Base-by-base conservation (phyloP, 306 rosid genomes). In the Lagenaria siceraria region DNA sequence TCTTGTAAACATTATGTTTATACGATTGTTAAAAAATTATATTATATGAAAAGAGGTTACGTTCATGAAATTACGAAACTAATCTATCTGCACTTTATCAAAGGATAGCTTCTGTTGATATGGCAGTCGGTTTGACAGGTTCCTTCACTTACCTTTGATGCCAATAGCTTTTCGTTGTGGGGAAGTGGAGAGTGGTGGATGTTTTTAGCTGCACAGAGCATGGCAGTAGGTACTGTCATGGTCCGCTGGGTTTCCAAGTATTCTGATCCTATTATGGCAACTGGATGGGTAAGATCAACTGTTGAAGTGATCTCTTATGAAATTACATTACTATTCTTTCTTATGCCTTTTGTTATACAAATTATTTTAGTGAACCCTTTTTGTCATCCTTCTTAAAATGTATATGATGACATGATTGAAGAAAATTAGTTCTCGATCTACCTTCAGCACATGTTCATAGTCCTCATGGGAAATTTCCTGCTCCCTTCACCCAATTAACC, bases 181-280 rank as follows among this genome's bases (percentile, higher is more conserved):
- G 96, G 92, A 78, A 94, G 96, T 85, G 98, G 98, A 77, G 98
- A 94, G 86, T 94, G 92, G 97, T 94, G 98, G 98, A 91, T 94
- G 98, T 91, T 94, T 83, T 96, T 94, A 76, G 97, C 98, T 61
- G 98, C 98, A 85, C 96, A 94, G 85, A 94, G 98, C 86, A 94
- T 94, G 98, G 98, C 98, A 65, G 84, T 91, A 80, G 96, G 98
- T 77, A 91, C 97, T 7, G 97, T 94, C 82, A 94, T 94, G 98
- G 97, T 94, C 77, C 97, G 96, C 68, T 94, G 98, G 98, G 97
- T 94, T 82, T 87, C 97, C 74, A 94, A 91, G 86, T 94, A 91
- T 80, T 91, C 95, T 19, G 98, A 94, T 79, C 94, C 98, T 75
- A 75, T 94, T 82, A 94, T 94, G 98, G 98, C 98, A 36, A 94